Evolutionary conservation across 2,329 filamentous ascomycete genomes (phyloP).

Genomic region (Penicillium verrucosum): DNA sequence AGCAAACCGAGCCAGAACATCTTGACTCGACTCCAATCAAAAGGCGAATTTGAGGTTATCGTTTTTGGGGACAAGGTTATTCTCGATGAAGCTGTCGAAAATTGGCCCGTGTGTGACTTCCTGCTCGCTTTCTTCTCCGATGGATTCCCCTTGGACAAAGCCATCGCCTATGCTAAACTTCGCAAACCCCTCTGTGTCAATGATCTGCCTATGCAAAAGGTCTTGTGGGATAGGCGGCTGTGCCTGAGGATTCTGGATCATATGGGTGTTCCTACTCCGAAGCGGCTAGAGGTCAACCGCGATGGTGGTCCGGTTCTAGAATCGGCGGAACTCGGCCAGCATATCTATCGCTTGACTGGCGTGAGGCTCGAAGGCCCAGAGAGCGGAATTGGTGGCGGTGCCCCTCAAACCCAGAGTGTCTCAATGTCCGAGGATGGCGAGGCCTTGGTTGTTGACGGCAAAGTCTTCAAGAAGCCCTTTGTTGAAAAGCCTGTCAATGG

Average conservation of each 20-base stretch:
- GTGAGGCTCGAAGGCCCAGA: conserved; percentile 69
- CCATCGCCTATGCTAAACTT: conserved; percentile 89
- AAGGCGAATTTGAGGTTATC: conserved; percentile 90
- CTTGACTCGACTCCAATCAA: conserved; percentile 82
- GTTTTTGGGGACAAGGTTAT: conserved; percentile 99
- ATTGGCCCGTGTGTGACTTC: conserved; percentile 95
- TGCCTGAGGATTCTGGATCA: conserved; percentile 85
- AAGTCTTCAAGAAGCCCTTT: conserved; percentile 81
- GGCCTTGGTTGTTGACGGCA: conserved; percentile 80
- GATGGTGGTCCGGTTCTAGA: conserved; percentile 83
- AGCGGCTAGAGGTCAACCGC: conserved; percentile 82
- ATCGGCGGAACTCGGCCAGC: conserved; percentile 73
- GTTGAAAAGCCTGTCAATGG: conserved; percentile 98
- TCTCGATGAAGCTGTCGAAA: conserved; percentile 90
- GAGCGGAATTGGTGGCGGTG: conserved; percentile 61
- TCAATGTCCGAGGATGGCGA: conserved; percentile 89
- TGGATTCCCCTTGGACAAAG: conserved; percentile 94
- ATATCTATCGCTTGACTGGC: conserved; percentile 76
- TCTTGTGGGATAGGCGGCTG: conserved; percentile 90
- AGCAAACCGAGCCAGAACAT: conserved; percentile 98
- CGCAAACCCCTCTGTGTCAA: conserved; percentile 97
- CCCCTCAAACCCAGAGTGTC: conserved; percentile 61
- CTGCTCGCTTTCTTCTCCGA: conserved; percentile 98
- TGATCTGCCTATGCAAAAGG: conserved; percentile 93
- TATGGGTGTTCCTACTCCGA: conserved; percentile 84